Conservation (phyloP, 257 asterid species). For the Plantago elongata region DNA sequence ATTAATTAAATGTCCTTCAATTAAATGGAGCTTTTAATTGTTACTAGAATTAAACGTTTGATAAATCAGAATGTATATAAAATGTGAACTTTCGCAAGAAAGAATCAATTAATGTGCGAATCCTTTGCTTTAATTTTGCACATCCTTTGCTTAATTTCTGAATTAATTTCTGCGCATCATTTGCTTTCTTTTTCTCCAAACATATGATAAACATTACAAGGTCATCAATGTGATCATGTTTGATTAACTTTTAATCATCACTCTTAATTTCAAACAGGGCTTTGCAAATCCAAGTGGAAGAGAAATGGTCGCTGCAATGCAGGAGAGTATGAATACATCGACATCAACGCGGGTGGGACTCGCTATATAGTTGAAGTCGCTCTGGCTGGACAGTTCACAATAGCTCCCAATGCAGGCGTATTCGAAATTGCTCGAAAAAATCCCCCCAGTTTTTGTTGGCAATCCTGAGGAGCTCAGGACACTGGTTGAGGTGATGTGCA, state of each 20-base stretch:
- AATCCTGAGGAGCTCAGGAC: constrained; percentile 45
- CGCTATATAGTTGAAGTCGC: constrained; percentile 57
- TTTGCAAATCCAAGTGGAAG: constrained; percentile 88
- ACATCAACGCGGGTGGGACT: constrained; percentile 29
- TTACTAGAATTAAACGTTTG: too few relatives aligned
- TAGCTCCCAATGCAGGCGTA: constrained; percentile 57
- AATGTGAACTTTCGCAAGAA: too few relatives aligned
- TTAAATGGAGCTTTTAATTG: too few relatives aligned
- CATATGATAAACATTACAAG: not conserved
- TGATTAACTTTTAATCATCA: not conserved
- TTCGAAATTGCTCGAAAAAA: constrained; percentile 31
- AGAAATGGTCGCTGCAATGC: constrained; percentile 37
- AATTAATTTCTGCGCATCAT: too few relatives aligned
- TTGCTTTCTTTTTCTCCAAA: too few relatives aligned
- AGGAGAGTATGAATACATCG: constrained; percentile 69
- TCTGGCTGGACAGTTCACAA: constrained; percentile 53
- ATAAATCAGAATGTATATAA: too few relatives aligned
- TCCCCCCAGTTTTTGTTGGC: constrained; percentile 46
- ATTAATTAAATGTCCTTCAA: too few relatives aligned
- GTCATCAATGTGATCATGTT: not conserved
- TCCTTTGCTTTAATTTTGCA: too few relatives aligned
- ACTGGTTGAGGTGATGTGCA: constrained; percentile 53
- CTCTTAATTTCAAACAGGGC: constrained; percentile 33
- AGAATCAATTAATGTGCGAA: too few relatives aligned
- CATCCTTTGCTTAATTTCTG: too few relatives aligned